Base-by-base conservation (phyloP, 2,329 filamentous ascomycete species). In the Capronia coronata region DNA sequence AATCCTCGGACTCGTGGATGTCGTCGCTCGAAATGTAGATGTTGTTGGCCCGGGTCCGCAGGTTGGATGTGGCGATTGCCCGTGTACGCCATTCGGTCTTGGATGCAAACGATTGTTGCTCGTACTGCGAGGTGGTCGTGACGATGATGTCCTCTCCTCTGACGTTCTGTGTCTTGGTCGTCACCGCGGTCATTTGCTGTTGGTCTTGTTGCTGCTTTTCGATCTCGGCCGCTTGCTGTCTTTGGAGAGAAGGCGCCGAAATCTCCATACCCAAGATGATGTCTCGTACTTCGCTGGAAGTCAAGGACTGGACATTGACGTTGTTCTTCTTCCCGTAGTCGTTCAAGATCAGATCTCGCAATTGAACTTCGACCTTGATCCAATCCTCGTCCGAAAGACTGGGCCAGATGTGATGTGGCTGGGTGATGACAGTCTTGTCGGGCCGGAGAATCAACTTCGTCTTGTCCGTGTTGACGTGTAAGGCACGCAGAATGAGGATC, bases 251-350 rank as follows among this genome's bases (percentile, higher is more conserved):
- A 19, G 93, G 93, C 22, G 93, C 94, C 52, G 88, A 95, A 51
- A 98, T 98, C 67, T 98, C 94, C 94, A 98, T 98, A 78, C 93
- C 93, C 56, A 98, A 72, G 62, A 98, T 98, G 63, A 98, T 97
- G 65, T 98, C 93, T 62, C 93, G 84, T 43, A 98, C 93, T 79
- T 98, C 93, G 62, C 87, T 95, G 65, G 83, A 95, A 1, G 93
- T 98, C 70, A 98, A 76, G 67, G 89, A 95, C 13, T 94, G 94
- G 10, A 93, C 91, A 62, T 98, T 98, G 74, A 98, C 93, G 61
- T 97, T 98, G 75, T 98, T 98, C 79, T 98, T 98, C 80, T 97
- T 98, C 65, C 93, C 93, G 66, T 98, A 98, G 66, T 98, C 93
- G 60, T 97, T 96, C 60, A 98, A 67, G 62, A 98, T 98, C 58